Percentiles rank a stretch among this genome's conserved stretches.
Evolutionary conservation across 169 alveolate genomes (phyloP).

Genomic region (Prorocentrum cordatum): DNA sequence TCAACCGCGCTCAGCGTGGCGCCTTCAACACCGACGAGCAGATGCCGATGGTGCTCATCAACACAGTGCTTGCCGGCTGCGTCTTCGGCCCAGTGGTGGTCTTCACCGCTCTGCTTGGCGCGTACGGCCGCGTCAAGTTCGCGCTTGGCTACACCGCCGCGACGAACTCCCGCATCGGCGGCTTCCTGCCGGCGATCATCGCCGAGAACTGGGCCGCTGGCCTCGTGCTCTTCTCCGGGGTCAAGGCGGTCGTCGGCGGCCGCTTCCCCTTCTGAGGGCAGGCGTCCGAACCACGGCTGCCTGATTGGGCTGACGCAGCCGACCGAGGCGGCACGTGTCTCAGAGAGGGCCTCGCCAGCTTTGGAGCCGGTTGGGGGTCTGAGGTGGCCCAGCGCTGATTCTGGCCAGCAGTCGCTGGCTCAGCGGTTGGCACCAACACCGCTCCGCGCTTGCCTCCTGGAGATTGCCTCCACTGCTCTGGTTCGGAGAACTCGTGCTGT

Average conservation of each 20-base stretch:
- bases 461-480: too few relatives aligned
- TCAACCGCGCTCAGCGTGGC: slow-evolving; percentile 47
- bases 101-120: background rate
- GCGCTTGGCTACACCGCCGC: background rate
- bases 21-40: slow-evolving; percentile 18
- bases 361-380: too few relatives aligned
- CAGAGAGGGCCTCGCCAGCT: too few relatives aligned
- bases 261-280: too few relatives aligned
- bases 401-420: too few relatives aligned
- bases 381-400: too few relatives aligned
- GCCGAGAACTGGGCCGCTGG: slow-evolving; percentile 60
- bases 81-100: slow-evolving; percentile 22
- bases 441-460: too few relatives aligned
- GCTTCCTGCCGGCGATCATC: slow-evolving; percentile 36
- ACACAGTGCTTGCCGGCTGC: slow-evolving; percentile 9
- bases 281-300: too few relatives aligned
- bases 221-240: background rate
- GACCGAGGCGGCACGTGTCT: too few relatives aligned
- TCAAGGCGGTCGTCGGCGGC: background rate
- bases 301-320: too few relatives aligned
- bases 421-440: too few relatives aligned
- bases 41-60: background rate
- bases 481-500: too few relatives aligned
- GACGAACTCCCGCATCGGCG: background rate
- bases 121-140: background rate